Base-by-base conservation (phyloP, 2,329 filamentous ascomycete genomes). In the Claviceps cyperi region DNA sequence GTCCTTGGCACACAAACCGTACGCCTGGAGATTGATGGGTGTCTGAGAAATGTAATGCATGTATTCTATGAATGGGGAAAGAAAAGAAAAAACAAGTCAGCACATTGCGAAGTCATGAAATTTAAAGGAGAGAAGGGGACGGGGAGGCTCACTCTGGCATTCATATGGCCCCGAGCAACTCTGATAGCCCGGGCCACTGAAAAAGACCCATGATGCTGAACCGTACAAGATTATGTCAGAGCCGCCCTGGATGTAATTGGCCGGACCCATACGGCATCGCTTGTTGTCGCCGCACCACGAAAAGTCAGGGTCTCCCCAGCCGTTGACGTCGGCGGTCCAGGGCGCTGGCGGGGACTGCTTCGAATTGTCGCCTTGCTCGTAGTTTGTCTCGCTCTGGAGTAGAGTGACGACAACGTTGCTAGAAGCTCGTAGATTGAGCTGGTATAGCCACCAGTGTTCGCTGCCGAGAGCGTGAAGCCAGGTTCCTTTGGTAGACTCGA, bases 361-460 rank as follows among this genome's bases (percentile, higher is more conserved):
- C 13, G 61, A 59, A 55, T 71, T 62, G 53, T 67, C 49, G 43
- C 59, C 60, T 40, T 62, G 59, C 9, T 62, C 55, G 47, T 63
- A 62, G 55, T 76, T 75, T 9, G 75, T 77, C 61, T 80, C 76
- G 44, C 68, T 69, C 61, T 79, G 74, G 51, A 75, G 66, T 59
- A 77, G 56, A 14, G 68, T 69, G 14, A 74, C 64, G 49, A 75
- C 66, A 8, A 79, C 69, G 52, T 76, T 75, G 49, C 65, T 58
- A 1, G 75, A 74, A 37, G 65, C 62, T 46, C 68, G 64, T 48
- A 79, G 60, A 53, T 77, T 74, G 55, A 78, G 72, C 61, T 80
- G 75, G 63, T 80, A 81, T 46, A 80, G 61, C 60, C 72, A 72
- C 62, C 71, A 73, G 60, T 81, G 77, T 64, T 81, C 77, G 44